Percentiles rank a stretch among this genome's conserved stretches.
phyloP scores from a whole-genome alignment of 1,139 yeast species.

The Suhomyces anneliseae region DNA sequence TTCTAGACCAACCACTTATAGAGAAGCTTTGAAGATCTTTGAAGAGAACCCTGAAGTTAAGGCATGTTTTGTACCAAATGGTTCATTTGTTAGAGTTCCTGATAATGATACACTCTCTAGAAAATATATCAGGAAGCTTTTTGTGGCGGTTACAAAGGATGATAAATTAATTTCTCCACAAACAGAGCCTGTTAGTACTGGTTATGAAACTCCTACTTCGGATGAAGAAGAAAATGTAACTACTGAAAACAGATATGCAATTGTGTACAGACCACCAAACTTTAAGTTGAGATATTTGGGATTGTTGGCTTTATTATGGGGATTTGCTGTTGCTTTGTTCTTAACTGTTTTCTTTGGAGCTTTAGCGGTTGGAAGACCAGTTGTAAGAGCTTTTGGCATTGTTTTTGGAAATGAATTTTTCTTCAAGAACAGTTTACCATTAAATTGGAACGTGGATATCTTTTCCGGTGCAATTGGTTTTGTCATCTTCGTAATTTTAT shows the following conservation, averaged over 20 bases:
- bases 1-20: constrained; percentile 52
- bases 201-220: constrained; percentile 9
- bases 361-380: constrained; percentile 43
- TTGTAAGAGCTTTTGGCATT: constrained; percentile 17
- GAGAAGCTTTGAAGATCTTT: constrained; percentile 49
- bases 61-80: constrained; percentile 72
- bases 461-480: constrained; percentile 21
- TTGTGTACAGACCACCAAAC: constrained; percentile 85
- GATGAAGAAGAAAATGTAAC: constrained; percentile 51
- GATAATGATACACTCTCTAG: constrained; percentile 74
- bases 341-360: constrained; percentile 32
- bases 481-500: constrained; percentile 16
- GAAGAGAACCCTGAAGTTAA: constrained; percentile 35
- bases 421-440: constrained; percentile 7
- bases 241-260: constrained; percentile 59
- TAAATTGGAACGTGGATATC: constrained; percentile 11
- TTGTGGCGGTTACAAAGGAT: constrained; percentile 80
- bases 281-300: constrained; percentile 60
- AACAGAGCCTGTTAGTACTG: constrained; percentile 2
- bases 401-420: constrained; percentile 1
- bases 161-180: constrained; percentile 55
- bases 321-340: constrained; percentile 58
- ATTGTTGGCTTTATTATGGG: constrained; percentile 66
- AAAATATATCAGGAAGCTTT: constrained; percentile 59
- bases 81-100: constrained; percentile 83